phyloP scores from a whole-genome alignment of 2,329 filamentous ascomycete species.

The Intubia oerlemansii region DNA sequence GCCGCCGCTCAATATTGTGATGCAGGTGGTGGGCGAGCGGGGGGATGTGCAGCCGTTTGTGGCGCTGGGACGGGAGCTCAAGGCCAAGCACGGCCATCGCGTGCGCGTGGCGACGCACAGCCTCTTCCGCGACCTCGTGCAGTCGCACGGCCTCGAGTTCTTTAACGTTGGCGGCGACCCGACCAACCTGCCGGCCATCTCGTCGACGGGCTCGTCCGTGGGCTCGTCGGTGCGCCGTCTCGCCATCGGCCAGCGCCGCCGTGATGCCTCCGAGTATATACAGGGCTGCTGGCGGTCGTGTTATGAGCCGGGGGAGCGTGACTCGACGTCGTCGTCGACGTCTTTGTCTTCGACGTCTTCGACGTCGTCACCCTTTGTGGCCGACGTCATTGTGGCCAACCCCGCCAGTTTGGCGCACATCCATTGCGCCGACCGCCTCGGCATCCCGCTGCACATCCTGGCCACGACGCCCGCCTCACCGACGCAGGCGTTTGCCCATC shows the following conservation, averaged over 20 bases:
- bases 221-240: too few species aligned
- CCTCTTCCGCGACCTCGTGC: conserved; percentile 45
- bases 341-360: too few species aligned
- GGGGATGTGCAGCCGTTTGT: conserved; percentile 62
- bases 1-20: conserved; percentile 44
- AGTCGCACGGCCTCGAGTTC: conserved; percentile 49
- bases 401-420: conserved; percentile 45
- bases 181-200: too few species aligned
- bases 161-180: conserved; percentile 60
- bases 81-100: conserved; percentile 44
- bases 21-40: conserved; percentile 54
- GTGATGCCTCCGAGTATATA: too few species aligned
- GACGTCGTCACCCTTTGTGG: conserved; percentile 45
- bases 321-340: too few species aligned
- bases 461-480: conserved; percentile 36
- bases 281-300: conserved; percentile 68
- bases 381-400: conserved; percentile 43
- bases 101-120: conserved; percentile 54
- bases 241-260: too few species aligned
- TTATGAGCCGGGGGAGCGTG: too few species aligned
- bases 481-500: conserved; percentile 54
- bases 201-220: too few species aligned
- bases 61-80: conserved; percentile 42
- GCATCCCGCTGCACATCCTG: conserved; percentile 49
- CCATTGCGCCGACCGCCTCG: conserved; percentile 42